Evolutionary conservation across 805 yeast genomes (phyloP).

Genomic region (Gaillardinia entomophila): DNA sequence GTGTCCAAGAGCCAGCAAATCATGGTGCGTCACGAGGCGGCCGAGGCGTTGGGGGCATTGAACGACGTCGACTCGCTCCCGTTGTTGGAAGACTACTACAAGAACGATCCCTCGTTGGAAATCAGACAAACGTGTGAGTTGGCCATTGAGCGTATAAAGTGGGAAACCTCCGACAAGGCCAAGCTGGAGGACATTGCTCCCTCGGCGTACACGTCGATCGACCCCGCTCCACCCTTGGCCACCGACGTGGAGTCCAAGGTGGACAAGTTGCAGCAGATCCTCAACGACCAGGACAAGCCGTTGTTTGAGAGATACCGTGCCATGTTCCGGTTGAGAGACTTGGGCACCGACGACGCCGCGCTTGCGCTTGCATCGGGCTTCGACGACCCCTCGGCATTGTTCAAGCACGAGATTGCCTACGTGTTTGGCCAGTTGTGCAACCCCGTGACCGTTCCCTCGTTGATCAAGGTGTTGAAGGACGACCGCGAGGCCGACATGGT

Average conservation of each 20-base stretch:
- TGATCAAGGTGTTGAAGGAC: conserved; percentile 75
- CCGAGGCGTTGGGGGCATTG: conserved; percentile 96
- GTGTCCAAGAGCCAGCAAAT: conserved; percentile 64
- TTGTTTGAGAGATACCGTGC: conserved; percentile 95
- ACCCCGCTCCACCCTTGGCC: conserved; percentile 98
- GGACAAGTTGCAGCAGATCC: conserved; percentile 55
- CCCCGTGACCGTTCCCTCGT: conserved; percentile 85
- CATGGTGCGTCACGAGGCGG: conserved; percentile 99
- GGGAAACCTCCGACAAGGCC: conserved; percentile 73
- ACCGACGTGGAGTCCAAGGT: conserved; percentile 48
- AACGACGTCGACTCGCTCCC: conserved; percentile 73
- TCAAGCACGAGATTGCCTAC: conserved; percentile 96
- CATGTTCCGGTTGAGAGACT: conserved; percentile 94
- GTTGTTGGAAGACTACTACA: conserved; percentile 55
- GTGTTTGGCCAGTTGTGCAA: conserved; percentile 96
- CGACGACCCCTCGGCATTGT: conserved; percentile 83
- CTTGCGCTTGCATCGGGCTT: conserved; percentile 88
- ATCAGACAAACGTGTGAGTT: conserved; percentile 97
- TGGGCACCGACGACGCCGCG: conserved; percentile 90
- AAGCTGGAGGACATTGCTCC: conserved; percentile 66
- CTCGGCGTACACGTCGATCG: conserved; percentile 81
- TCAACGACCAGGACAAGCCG: conserved; percentile 73
- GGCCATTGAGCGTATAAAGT: conserved; percentile 89
- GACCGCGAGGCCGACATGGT: conserved; percentile 93
- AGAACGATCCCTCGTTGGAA: conserved; percentile 76